Evolutionary conservation across 164 flowering plant genomes (phyloP), one percentile per base, ranked within the genome.

Genomic region (Tinospora cordifolia): DNA sequence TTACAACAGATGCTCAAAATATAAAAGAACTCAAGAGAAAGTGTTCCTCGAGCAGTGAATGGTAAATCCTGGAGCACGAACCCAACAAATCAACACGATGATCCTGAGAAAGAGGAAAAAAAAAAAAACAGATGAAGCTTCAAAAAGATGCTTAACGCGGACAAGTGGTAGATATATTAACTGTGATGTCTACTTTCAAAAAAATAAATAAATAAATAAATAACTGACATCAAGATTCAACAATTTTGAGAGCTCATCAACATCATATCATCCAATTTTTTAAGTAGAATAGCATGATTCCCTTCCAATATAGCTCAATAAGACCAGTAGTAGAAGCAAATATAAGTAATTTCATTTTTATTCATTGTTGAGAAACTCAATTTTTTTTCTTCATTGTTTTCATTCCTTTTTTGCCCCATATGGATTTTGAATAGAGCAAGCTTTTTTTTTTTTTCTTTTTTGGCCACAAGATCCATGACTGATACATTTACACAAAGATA

Each of bases 1-100:
- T 78, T 81, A 81, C 81, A 75, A 69, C 70, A 71, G 75, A 74
- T 57, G 69, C 77, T 76, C 77, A 78, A 78, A 75, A 73, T 77
- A 80, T 74, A 81, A 78, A 73, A 46, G 58, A 71, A 74, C 73
- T 69, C 71, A 64, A 69, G 58, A 70, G 65, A 69, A 71, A 72
- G 63, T 19, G 34, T 66, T 41, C 69, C 51, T 62, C 30, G 36
- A 71, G 72, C n/a, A 51, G 74, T 54, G 62, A 64, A 63, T 49
- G 46, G 63, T 67, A 68, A 57, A 70, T 72, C 63, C 7, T 65
- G 66, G 75, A 76, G 66, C 40, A 65, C 74, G 36, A 25, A 66
- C 63, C 75, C 79, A 60, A 62, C 60, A 58, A 65, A 44, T 26
- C 68, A 73, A 77, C 63, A 27, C 73, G 64, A 63, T 77, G 72